Conservation (phyloP, 495 filamentous ascomycete genomes). For the Cryomyces antarcticus region DNA sequence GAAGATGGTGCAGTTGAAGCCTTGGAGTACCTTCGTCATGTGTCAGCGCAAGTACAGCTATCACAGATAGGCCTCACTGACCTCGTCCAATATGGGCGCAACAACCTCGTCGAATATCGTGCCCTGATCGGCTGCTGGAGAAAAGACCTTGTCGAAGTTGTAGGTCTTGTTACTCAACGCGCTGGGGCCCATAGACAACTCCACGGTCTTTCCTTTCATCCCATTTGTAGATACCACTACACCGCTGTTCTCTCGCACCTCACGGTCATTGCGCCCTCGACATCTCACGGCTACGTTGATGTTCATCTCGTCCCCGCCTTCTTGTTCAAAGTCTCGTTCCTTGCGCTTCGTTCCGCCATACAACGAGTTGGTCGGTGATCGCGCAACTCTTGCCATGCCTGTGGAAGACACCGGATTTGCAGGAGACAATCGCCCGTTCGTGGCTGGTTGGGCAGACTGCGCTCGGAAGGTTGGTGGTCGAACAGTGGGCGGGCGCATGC, state of each 20-base stretch:
- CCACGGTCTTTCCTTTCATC: constrained; percentile 59
- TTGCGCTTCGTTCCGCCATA: constrained; percentile 47
- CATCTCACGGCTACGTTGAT: constrained; percentile 95
- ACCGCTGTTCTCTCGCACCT: constrained; percentile 79
- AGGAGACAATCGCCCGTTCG: constrained; percentile 34
- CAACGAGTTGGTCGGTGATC: constrained; percentile 24
- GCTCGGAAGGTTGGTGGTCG: constrained; percentile 23
- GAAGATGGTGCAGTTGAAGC: constrained; percentile 98
- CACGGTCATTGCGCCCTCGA: constrained; percentile 76
- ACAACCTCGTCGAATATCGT: constrained; percentile 93
- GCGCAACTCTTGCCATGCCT: constrained; percentile 24
- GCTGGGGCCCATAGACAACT: constrained; percentile 81
- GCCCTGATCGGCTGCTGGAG: constrained; percentile 77
- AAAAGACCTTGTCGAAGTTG: constrained; percentile 92
- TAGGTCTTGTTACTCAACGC: constrained; percentile 91
- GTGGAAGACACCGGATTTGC: constrained; percentile 39
- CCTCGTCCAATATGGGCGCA: constrained; percentile 76
- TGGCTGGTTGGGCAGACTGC: constrained; percentile 26
- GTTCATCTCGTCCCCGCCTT: constrained; percentile 65
- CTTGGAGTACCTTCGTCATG: constrained; percentile 56
- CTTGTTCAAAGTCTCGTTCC: constrained; percentile 59
- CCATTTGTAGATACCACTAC: constrained; percentile 79
- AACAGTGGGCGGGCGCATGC: constrained; percentile 33
- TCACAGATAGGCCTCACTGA: constrained; percentile 19
- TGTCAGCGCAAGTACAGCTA: background rate